Conservation (phyloP, 805 yeast species). For the Myxozyma udenii region DNA sequence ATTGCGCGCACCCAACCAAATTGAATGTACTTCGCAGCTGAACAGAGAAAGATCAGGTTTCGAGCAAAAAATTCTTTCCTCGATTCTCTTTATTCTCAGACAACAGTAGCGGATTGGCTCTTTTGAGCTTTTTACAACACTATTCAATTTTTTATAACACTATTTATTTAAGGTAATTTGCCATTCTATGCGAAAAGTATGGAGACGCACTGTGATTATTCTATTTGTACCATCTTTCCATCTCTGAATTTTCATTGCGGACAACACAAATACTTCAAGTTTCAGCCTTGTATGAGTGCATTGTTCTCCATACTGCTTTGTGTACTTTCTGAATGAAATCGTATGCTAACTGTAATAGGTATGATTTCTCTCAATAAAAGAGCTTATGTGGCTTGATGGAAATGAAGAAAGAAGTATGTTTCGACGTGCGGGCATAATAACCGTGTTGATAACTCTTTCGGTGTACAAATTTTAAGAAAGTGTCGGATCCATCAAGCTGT, state of each 20-base stretch:
- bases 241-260: slow-evolving; percentile 20
- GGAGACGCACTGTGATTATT: slow-evolving; percentile 14
- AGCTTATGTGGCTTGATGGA: too few species aligned
- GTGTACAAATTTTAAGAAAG: slow-evolving; percentile 27
- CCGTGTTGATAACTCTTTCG: slow-evolving; percentile 22
- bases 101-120: too few species aligned
- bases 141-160: too few species aligned
- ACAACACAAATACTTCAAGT: slow-evolving; percentile 19
- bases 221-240: slow-evolving; percentile 18
- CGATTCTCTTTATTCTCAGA: not conserved
- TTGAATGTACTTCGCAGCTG: too few species aligned
- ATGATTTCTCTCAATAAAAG: not conserved
- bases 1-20: too few species aligned
- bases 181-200: too few species aligned
- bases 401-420: slow-evolving; percentile 22
- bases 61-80: slow-evolving; percentile 3
- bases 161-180: too few species aligned
- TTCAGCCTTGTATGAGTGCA: slow-evolving; percentile 31
- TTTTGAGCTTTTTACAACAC: too few species aligned
- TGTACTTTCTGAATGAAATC: not conserved
- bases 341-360: not conserved
- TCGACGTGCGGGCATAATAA: slow-evolving; percentile 28
- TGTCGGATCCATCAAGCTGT: slow-evolving; percentile 23
- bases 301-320: not conserved
- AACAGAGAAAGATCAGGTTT: too few species aligned